Percentiles rank a stretch among this genome's conserved stretches.
phyloP scores from a whole-genome alignment of 331 rosid species.

The Malus hybrid region DNA sequence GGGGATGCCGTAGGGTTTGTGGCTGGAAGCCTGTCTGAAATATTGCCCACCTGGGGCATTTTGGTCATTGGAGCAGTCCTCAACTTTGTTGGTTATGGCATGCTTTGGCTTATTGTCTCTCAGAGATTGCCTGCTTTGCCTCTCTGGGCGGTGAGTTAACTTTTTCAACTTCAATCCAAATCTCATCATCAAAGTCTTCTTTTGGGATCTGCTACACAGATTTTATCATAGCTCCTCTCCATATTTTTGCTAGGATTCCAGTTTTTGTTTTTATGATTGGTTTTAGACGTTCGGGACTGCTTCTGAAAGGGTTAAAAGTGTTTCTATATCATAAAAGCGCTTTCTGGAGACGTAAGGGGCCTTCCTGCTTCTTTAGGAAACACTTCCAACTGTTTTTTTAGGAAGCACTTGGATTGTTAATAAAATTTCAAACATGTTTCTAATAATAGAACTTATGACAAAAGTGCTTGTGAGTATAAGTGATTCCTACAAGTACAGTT shows the following conservation, averaged over 20 bases:
- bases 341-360: too few relatives aligned
- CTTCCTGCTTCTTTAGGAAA: too few relatives aligned
- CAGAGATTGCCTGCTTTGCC: slow-evolving; percentile 48
- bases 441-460: too few relatives aligned
- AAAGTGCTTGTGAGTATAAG: too few relatives aligned
- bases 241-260: background rate
- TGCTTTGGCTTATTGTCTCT: slow-evolving; percentile 66
- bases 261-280: background rate
- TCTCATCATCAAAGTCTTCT: background rate
- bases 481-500: too few relatives aligned
- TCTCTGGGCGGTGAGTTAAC: slow-evolving; percentile 59
- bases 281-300: too few relatives aligned
- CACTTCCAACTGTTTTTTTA: too few relatives aligned
- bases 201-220: background rate
- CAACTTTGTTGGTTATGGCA: slow-evolving; percentile 65
- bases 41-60: slow-evolving; percentile 38
- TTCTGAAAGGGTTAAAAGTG: too few relatives aligned
- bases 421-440: too few relatives aligned
- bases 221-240: background rate
- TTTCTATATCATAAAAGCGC: too few relatives aligned
- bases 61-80: slow-evolving; percentile 44
- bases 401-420: too few relatives aligned
- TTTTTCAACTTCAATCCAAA: background rate
- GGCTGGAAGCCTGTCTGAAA: slow-evolving; percentile 53
- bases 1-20: slow-evolving; percentile 69